A percentile compares a stretch with the other conserved stretches of the same genome.
Conservation (phyloP, 192 early-diverging fungal species). For the Backusella morwellensis region DNA sequence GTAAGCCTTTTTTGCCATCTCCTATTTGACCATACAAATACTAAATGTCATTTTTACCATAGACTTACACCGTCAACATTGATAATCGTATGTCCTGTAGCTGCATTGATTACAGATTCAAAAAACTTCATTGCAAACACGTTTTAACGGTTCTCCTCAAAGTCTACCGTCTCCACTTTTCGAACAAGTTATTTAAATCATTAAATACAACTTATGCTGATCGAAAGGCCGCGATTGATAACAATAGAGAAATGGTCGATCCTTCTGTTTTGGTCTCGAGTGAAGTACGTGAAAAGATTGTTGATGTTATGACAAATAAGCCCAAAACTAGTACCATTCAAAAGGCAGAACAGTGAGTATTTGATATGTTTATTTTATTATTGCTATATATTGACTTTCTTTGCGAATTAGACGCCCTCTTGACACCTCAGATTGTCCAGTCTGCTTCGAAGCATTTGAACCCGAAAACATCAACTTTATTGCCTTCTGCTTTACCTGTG, state of each 20-base stretch:
- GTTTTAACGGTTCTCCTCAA: constrained; percentile 18
- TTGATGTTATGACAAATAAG: not conserved
- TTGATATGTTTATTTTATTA: not conserved
- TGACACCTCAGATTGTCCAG: constrained; percentile 31
- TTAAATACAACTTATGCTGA: not conserved
- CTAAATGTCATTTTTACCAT: not conserved
- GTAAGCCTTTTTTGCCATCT: not conserved
- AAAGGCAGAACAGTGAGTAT: not conserved
- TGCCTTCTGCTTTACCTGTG: constrained; percentile 15
- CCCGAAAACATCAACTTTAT: constrained; percentile 2
- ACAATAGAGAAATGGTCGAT: not conserved
- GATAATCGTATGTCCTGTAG: not conserved
- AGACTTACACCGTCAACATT: constrained; percentile 21
- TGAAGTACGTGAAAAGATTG: not conserved
- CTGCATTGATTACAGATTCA: constrained; percentile 5
- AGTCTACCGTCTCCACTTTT: constrained; percentile 16
- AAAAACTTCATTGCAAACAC: constrained; percentile 23
- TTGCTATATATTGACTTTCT: not conserved
- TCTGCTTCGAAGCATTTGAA: constrained; percentile 29
- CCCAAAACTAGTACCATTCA: not conserved
- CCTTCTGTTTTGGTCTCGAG: not conserved
- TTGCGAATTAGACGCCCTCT: constrained; percentile 12
- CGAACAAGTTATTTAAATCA: not conserved
- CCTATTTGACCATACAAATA: not conserved
- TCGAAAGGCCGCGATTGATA: not conserved